Evolutionary conservation across 2,329 filamentous ascomycete species (phyloP).

Genomic region (Neofusicoccum kwambonambiense): DNA sequence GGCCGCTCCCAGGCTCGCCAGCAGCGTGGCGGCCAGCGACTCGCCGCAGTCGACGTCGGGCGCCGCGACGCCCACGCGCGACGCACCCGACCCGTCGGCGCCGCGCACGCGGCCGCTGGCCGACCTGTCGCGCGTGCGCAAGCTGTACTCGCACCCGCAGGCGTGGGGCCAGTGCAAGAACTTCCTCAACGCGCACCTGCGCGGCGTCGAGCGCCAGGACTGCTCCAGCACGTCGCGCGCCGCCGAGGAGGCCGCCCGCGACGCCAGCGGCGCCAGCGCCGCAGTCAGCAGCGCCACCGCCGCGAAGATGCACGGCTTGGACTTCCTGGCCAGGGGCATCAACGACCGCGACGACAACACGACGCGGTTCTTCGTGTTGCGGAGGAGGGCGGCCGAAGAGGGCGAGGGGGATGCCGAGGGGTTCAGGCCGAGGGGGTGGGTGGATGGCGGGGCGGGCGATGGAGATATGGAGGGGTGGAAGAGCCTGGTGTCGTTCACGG

Average conservation of each 20-base stretch:
- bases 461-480: conserved; percentile 48
- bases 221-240: conserved; percentile 82
- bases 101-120: too few species aligned
- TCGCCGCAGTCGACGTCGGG: conserved; percentile 31
- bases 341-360: conserved; percentile 74
- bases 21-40: neutral
- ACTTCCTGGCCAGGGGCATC: conserved; percentile 67
- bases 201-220: conserved; percentile 75
- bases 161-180: conserved; percentile 86
- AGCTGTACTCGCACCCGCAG: conserved; percentile 90
- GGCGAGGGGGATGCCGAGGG: neutral
- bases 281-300: conserved; percentile 79
- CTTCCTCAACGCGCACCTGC: conserved; percentile 70
- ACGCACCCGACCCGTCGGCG: conserved; percentile 49
- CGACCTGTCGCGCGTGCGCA: conserved; percentile 62
- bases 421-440: conserved; percentile 5
- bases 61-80: conserved; percentile 52
- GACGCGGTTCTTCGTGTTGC: conserved; percentile 74
- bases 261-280: conserved; percentile 62
- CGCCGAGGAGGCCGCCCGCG: conserved; percentile 69
- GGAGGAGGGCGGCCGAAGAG: conserved; percentile 17
- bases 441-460: neutral
- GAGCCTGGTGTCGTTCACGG: conserved; percentile 78
- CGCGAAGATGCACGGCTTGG: conserved; percentile 64
- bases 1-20: neutral